phyloP scores from a whole-genome alignment of 306 rosid genomes.

The Vigna radiata region DNA sequence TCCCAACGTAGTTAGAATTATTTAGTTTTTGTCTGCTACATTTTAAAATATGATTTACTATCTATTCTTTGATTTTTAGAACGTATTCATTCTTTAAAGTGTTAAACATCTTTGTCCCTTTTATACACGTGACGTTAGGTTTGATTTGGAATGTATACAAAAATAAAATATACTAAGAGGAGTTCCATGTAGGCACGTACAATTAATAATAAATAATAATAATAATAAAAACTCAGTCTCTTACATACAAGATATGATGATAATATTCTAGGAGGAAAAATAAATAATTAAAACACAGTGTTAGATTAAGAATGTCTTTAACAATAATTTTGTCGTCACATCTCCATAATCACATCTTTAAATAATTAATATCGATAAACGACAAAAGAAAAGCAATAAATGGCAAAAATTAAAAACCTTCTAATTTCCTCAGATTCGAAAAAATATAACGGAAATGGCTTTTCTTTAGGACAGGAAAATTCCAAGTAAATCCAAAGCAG shows the following conservation, averaged over 20 bases:
- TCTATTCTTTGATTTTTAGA: not conserved
- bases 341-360: not conserved
- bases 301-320: not conserved
- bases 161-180: not conserved
- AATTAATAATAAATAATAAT: not conserved
- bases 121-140: constrained; percentile 17
- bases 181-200: not conserved
- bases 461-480: constrained; percentile 26
- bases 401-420: not conserved
- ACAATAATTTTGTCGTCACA: not conserved
- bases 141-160: constrained; percentile 7
- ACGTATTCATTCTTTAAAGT: not conserved
- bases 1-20: not conserved
- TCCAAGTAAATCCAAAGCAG: constrained; percentile 45
- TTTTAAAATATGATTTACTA: not conserved
- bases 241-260: not conserved
- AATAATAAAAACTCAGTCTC: not conserved
- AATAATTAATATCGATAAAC: not conserved
- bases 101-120: not conserved
- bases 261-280: not conserved
- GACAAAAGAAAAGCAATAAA: not conserved
- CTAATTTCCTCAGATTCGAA: constrained; percentile 23
- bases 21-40: not conserved
- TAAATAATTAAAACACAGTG: not conserved
- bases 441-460: not conserved